Evolutionary conservation across 1,284 basidiomycete species (phyloP), one percentile per base, ranked within the genome.

Genomic region (Tranzscheliella williamsii): DNA sequence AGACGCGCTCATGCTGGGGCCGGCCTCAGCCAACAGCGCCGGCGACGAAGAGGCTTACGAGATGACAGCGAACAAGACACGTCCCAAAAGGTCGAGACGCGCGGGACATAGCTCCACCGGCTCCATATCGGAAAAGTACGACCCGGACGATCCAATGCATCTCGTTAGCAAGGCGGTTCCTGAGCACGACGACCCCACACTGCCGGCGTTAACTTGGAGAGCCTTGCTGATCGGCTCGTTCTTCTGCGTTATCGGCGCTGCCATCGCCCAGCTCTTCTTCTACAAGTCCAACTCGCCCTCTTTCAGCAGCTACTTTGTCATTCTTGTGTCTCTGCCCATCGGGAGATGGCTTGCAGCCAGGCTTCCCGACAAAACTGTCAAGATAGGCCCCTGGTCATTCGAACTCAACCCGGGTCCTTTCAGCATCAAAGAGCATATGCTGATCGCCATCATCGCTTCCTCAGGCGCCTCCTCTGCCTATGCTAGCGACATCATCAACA

Each of bases 251-350:
- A 64, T 83, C 2, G 83, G 83, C 5, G 83, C 83, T 9, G 78
- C 79, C 23, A 51, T 70, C 48, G 61, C 63, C 3, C 62, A 74
- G 53, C 55, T 72, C 12, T 74, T 74, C 46, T 73, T 75, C 54
- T 75, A 72, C 67, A 73, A 73, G 48, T 75, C 63, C 29, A 70
- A 70, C 38, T 70, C 67, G 38, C 82, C 82, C 0, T 75, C 75
- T 2, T 83, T 83, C 71, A 81, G 81, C 26, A 75, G 75, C 18
- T 84, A 83, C 75, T 83, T 84, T 71, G 81, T 84, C 55, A 81
- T 84, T 38, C 75, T 84, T 17, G 62, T 79, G 32, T 73, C 75
- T 15, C 79, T 81, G 23, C 81, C 81, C 1, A 67, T 83, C 4
- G 82, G 81, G 0, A 75, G 74, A 31, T 78, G 71, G 56, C 63